Conservation (phyloP, 805 yeast genomes). For the Monosporozyma solicola region DNA sequence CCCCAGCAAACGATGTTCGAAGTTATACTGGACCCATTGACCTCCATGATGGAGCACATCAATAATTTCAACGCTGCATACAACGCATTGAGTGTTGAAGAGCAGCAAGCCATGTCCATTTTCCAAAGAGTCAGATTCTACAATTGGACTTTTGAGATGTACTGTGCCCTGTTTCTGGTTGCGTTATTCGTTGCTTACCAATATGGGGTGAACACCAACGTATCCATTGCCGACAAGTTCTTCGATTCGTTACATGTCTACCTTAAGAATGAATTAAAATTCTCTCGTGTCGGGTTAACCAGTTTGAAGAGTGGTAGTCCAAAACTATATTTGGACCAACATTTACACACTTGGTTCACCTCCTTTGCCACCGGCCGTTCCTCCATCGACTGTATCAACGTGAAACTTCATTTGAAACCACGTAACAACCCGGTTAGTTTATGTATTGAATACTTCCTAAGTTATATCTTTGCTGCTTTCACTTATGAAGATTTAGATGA, state of each 20-base stretch:
- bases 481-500: conserved; percentile 49
- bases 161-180: conserved; percentile 44
- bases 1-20: conserved; percentile 1
- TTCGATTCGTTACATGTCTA: conserved; percentile 42
- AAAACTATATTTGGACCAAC: conserved; percentile 32
- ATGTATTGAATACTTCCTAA: conserved; percentile 52
- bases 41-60: conserved; percentile 4
- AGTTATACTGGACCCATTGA: conserved; percentile 4
- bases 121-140: conserved; percentile 48
- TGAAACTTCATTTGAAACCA: conserved; percentile 57
- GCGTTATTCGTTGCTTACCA: conserved; percentile 43
- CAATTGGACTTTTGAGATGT: conserved; percentile 70
- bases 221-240: conserved; percentile 43
- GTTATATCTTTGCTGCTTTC: conserved; percentile 47
- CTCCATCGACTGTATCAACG: conserved; percentile 54
- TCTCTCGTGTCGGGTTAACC: conserved; percentile 51
- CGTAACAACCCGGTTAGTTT: conserved; percentile 73
- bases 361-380: conserved; percentile 86
- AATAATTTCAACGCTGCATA: conserved; percentile 26
- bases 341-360: conserved; percentile 31
- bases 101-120: conserved; percentile 50
- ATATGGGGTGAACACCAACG: conserved; percentile 54
- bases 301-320: conserved; percentile 11
- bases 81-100: conserved; percentile 33
- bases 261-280: conserved; percentile 47